Evolutionary conservation across 1,139 yeast genomes (phyloP).

Genomic region (Debaryomycetaceae sp.): DNA sequence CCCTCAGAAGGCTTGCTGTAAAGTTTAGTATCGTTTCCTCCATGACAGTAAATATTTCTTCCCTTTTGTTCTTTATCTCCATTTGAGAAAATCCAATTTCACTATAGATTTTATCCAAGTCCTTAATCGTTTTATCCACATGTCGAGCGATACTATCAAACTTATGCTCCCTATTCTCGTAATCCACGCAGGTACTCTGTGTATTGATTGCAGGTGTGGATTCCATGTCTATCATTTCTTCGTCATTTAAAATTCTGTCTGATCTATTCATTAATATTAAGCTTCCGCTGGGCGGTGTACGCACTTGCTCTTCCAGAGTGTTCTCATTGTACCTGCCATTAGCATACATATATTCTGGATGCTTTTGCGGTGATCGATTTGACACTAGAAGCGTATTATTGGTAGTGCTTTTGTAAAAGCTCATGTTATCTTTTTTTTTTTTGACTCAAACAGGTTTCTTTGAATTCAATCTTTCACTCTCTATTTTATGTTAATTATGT

Average conservation of each 20-base stretch:
- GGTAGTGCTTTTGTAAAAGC: background rate
- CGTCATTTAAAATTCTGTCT: background rate
- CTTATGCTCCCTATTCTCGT: slow-evolving; percentile 11
- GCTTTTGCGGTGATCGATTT: background rate
- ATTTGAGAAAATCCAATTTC: slow-evolving; percentile 37
- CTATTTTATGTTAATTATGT: background rate
- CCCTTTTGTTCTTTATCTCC: slow-evolving; percentile 34
- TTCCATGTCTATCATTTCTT: slow-evolving; percentile 6
- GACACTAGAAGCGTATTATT: background rate
- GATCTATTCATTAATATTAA: slow-evolving; percentile 1
- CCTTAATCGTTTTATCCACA: slow-evolving; percentile 33
- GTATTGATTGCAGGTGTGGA: slow-evolving; percentile 5
- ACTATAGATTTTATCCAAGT: slow-evolving; percentile 30
- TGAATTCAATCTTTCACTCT: background rate
- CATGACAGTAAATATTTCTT: slow-evolving; percentile 39
- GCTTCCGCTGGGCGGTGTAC: background rate
- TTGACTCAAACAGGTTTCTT: background rate
- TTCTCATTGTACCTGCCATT: background rate
- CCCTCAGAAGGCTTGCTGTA: slow-evolving; percentile 31
- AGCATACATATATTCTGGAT: background rate
- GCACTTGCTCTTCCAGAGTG: background rate
- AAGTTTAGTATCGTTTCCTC: slow-evolving; percentile 38
- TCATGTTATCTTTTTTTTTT: background rate
- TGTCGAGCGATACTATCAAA: slow-evolving; percentile 25
- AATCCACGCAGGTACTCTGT: background rate